Evolutionary conservation across 306 rosid genomes (phyloP).

Genomic region (Fagus crenata): DNA sequence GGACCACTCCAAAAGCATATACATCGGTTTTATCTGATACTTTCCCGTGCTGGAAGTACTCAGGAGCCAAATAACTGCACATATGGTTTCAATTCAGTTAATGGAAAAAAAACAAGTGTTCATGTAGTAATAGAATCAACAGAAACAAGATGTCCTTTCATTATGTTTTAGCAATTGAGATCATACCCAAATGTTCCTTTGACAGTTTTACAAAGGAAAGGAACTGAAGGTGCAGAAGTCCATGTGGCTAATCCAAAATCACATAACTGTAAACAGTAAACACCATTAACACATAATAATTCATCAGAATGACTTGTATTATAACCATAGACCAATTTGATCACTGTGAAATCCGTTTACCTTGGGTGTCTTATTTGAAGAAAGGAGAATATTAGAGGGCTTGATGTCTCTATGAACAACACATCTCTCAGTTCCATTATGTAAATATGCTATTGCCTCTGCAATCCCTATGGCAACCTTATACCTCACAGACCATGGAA

Average conservation of each 20-base stretch:
- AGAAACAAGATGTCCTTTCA: slow-evolving; percentile 6
- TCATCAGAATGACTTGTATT: slow-evolving; percentile 26
- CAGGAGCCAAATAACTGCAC: slow-evolving; percentile 90
- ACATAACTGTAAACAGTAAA: slow-evolving; percentile 59
- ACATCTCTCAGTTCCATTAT: slow-evolving; percentile 91
- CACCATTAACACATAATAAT: slow-evolving; percentile 2
- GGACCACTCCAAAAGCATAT: slow-evolving; percentile 90
- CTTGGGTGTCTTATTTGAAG: slow-evolving; percentile 82
- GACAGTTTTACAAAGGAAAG: slow-evolving; percentile 96
- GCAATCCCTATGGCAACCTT: slow-evolving; percentile 91
- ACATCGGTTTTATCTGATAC: slow-evolving; percentile 93
- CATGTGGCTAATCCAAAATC: slow-evolving; percentile 98
- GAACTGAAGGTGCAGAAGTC: slow-evolving; percentile 96
- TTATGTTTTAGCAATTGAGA: background rate
- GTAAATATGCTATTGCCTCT: slow-evolving; percentile 77
- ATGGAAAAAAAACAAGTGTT: slow-evolving; percentile 1
- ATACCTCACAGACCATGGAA: slow-evolving; percentile 85
- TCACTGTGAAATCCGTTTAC: slow-evolving; percentile 34
- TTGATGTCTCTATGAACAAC: slow-evolving; percentile 92
- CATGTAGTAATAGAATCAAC: background rate
- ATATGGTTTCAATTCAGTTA: slow-evolving; percentile 10
- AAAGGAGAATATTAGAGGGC: slow-evolving; percentile 95
- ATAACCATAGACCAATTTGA: background rate
- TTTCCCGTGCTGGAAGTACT: slow-evolving; percentile 97
- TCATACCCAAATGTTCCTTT: slow-evolving; percentile 98